Evolutionary conservation across 2,329 filamentous ascomycete genomes (phyloP), one percentile per base, ranked within the genome.

Genomic region (Fusarium hainanense): DNA sequence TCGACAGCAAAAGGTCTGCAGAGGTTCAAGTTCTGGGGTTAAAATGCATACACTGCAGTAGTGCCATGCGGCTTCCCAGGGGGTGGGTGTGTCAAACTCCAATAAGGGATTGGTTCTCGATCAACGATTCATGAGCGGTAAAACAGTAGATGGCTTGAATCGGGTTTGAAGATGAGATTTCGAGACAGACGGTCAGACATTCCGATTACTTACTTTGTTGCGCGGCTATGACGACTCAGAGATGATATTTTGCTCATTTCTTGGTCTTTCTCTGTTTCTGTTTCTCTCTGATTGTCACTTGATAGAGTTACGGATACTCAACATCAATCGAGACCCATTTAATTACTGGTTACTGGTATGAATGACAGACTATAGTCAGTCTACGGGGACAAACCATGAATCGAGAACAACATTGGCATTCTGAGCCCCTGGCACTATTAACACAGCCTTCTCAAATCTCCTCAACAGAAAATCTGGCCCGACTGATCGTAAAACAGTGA

Each of bases 21-120:
- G 43, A 50, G 46, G 56, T 67, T 63, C 32, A 46, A 59, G 18
- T 47, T 55, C 42, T 18, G 62, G 64, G 65, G 50, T 66, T 56
- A 63, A 62, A 47, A 46, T 71, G 65, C 64, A 63, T 63, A 60
- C 52, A 62, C 44, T 70, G 71, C 69, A 72, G 71, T 74, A 74
- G 71, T 48, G 51, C 46, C 62, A 74, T 70, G 69, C 69, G 70
- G 46, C 69, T 51, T 46, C 55, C 56, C 69, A 68, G 65, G 70
- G 58, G 70, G 70, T 73, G 58, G 54, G 46, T 42, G 47, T 68
- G 63, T 54, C 50, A 69, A 54, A 66, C 34, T 12, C 25, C 30
- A 52, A 43, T 56, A 41, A 37, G 44, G 16, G 50, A 44, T 49
- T 40, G 23, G 30, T 10, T 41, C 30, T 42, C 28, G 44, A 58